These are phyloP conservation scores for Cladorrhinum sp. DNA, from an alignment of 2,329 filamentous ascomycete species.

Conservation along the genomic window DNA sequence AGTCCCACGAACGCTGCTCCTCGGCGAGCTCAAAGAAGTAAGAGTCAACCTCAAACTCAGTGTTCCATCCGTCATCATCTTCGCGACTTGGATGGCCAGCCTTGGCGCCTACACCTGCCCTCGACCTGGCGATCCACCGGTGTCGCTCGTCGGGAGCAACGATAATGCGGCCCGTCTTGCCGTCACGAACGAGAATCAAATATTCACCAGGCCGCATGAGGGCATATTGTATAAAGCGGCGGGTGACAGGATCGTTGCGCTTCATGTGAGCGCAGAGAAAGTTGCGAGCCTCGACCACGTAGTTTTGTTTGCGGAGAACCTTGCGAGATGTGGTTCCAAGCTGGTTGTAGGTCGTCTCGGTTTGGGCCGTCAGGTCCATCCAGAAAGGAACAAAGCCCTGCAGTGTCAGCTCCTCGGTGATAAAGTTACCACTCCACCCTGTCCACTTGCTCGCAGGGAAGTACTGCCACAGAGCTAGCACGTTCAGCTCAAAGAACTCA, in stretches of 20 bases:
- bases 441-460: conserved; percentile 47
- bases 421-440: conserved; percentile 38
- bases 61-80: conserved; percentile 23
- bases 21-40: conserved; percentile 28
- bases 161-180: conserved; percentile 31
- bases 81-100: background rate
- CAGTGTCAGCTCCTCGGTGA: conserved; percentile 39
- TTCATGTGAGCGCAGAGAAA: conserved; percentile 35
- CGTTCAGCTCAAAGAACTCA: conserved; percentile 48
- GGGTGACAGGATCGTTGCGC: conserved; percentile 32
- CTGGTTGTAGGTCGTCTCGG: conserved; percentile 26
- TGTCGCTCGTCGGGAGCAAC: conserved; percentile 26
- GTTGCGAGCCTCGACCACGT: conserved; percentile 30
- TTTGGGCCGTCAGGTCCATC: conserved; percentile 14
- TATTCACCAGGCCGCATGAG: conserved; percentile 30
- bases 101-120: background rate
- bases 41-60: conserved; percentile 25
- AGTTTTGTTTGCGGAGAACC: conserved; percentile 22
- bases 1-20: conserved; percentile 25
- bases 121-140: conserved; percentile 28
- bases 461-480: conserved; percentile 43
- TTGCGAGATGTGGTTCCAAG: conserved; percentile 20
- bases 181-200: conserved; percentile 31
- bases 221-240: conserved; percentile 33
- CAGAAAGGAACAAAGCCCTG: conserved; percentile 32